Conservation (phyloP, 2,329 filamentous ascomycete genomes). For the Claviceps humidiphila region DNA sequence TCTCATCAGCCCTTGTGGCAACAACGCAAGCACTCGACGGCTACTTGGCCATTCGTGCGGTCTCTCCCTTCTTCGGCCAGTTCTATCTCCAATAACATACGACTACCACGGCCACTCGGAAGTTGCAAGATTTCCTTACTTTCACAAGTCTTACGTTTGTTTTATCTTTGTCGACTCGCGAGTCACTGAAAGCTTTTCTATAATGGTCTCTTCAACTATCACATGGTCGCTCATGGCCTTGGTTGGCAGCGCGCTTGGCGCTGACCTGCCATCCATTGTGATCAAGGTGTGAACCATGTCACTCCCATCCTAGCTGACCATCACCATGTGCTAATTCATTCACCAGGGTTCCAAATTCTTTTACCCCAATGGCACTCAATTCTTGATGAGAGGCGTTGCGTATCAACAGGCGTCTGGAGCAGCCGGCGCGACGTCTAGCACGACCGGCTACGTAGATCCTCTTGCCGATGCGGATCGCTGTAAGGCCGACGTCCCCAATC, state of each 20-base stretch:
- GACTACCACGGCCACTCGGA: too few relatives aligned
- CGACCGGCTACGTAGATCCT: conserved; percentile 62
- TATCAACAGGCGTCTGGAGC: conserved; percentile 73
- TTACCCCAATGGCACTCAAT: conserved; percentile 56
- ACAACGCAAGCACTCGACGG: too few relatives aligned
- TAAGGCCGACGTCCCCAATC: conserved; percentile 72
- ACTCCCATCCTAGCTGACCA: neutral
- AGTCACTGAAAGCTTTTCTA: conserved; percentile 1
- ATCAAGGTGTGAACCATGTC: conserved; percentile 46
- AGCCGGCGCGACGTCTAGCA: conserved; percentile 34
- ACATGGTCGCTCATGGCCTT: conserved; percentile 25
- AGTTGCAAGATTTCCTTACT: neutral
- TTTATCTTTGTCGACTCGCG: neutral
- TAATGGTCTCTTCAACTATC: conserved; percentile 21
- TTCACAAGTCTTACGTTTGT: neutral
- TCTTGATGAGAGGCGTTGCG: conserved; percentile 82
- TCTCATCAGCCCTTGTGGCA: too few relatives aligned
- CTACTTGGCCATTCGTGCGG: too few relatives aligned
- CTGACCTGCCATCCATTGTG: conserved; percentile 43
- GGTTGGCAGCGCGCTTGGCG: conserved; percentile 27
- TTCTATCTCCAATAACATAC: too few relatives aligned
- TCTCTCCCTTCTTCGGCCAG: too few relatives aligned
- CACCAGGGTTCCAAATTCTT: conserved; percentile 72
- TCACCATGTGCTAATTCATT: neutral
- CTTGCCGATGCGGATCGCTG: conserved; percentile 60